phyloP scores from a whole-genome alignment of 352 stramenopile species.

The Elongisporangium undulatum region DNA sequence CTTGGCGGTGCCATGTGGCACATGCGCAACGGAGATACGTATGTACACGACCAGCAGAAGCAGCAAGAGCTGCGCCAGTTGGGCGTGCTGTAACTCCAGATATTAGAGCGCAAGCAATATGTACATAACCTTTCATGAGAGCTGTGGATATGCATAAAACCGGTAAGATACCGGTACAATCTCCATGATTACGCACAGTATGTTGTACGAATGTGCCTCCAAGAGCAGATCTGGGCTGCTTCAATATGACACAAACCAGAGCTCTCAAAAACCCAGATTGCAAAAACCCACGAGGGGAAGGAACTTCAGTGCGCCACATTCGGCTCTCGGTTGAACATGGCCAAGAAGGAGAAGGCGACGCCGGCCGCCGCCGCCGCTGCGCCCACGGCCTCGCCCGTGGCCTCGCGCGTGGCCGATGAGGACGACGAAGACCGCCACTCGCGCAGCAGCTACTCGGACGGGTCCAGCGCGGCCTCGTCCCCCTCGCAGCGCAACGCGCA shows the following conservation, averaged over 20 bases:
- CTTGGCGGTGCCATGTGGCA: slow-evolving; percentile 75
- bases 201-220: neutral
- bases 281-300: neutral
- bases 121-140: too few species aligned
- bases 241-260: neutral
- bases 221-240: neutral
- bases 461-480: slow-evolving; percentile 49
- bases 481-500: slow-evolving; percentile 31
- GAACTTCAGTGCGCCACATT: neutral
- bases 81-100: slow-evolving; percentile 28
- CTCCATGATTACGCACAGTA: neutral
- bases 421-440: neutral
- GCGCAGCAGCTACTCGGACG: slow-evolving; percentile 43
- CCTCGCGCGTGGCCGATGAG: slow-evolving; percentile 5
- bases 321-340: neutral
- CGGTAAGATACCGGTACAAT: too few species aligned
- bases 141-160: too few species aligned
- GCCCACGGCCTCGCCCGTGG: neutral
- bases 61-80: slow-evolving; percentile 48
- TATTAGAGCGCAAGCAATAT: neutral
- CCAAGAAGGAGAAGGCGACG: neutral
- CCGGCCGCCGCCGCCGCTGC: neutral
- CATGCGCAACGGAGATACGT: slow-evolving; percentile 82
- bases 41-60: slow-evolving; percentile 63
- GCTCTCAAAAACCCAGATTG: neutral